These are phyloP conservation scores for Ophiocordyceps robertsii DNA, from an alignment of 2,329 filamentous ascomycete genomes.

Conservation along the genomic window DNA sequence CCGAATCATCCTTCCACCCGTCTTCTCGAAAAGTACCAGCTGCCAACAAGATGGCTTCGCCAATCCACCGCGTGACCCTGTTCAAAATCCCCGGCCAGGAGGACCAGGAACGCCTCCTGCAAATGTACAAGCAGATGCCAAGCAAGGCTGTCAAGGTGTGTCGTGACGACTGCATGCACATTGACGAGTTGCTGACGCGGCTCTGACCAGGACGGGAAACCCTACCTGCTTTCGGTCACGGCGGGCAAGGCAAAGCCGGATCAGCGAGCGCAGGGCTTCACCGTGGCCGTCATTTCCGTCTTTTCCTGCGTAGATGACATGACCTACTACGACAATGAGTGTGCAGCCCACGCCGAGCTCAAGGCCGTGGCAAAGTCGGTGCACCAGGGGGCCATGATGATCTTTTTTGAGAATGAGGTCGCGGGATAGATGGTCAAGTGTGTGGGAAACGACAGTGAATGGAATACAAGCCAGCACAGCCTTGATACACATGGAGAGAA, in stretches of 20 bases:
- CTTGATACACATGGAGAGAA: background rate
- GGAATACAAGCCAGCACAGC: too few species aligned
- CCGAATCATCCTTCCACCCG: background rate
- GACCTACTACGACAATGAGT: slow-evolving; percentile 43
- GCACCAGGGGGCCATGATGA: slow-evolving; percentile 32
- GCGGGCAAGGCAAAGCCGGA: slow-evolving; percentile 37
- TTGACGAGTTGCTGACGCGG: background rate
- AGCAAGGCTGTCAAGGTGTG: slow-evolving; percentile 16
- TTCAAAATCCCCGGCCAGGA: slow-evolving; percentile 22
- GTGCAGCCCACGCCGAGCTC: slow-evolving; percentile 16
- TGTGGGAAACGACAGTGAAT: background rate
- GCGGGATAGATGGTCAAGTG: background rate
- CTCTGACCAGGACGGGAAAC: slow-evolving; percentile 39
- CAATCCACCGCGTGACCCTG: slow-evolving; percentile 18
- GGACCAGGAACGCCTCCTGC: slow-evolving; percentile 15
- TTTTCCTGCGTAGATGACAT: slow-evolving; percentile 46
- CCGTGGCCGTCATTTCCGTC: slow-evolving; percentile 38
- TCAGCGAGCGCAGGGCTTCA: slow-evolving; percentile 44
- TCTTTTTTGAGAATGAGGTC: slow-evolving; percentile 27
- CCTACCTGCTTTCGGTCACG: slow-evolving; percentile 40
- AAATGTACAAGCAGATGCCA: slow-evolving; percentile 18
- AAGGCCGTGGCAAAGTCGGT: slow-evolving; percentile 16
- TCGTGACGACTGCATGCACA: background rate
- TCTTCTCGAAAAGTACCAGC: background rate
- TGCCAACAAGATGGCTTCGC: background rate